A percentile compares a stretch with the other conserved stretches of the same genome.
These are phyloP conservation scores for Ustilago esculenta DNA, from an alignment of 1,284 basidiomycete species.

Conservation along the genomic window DNA sequence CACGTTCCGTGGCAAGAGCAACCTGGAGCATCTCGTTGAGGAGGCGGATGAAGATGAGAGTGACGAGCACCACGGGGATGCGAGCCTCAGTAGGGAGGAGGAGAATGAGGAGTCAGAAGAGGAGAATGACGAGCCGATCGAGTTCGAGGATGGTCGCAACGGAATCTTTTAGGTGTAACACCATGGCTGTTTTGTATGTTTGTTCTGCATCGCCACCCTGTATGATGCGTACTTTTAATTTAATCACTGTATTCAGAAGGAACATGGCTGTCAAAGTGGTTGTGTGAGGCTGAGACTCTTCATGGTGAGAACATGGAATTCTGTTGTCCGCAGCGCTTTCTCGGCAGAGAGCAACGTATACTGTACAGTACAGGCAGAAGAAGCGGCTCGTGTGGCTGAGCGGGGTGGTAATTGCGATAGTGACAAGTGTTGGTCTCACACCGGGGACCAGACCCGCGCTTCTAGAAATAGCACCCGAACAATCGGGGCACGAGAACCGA, in stretches of 20 bases:
- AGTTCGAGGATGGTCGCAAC: constrained; percentile 28
- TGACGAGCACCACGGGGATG: constrained; percentile 9
- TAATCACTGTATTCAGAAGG: too few species aligned
- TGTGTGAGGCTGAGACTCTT: too few species aligned
- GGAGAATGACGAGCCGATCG: constrained; percentile 42
- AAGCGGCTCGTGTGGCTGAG: too few species aligned
- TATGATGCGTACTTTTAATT: too few species aligned
- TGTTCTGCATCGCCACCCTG: too few species aligned
- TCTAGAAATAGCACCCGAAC: neutral
- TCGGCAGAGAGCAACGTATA: too few species aligned
- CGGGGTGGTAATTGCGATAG: too few species aligned
- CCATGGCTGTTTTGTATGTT: too few species aligned
- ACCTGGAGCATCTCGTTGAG: constrained; percentile 32
- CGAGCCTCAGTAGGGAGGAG: constrained; percentile 2
- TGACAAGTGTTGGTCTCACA: constrained; percentile 19
- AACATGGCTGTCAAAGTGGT: too few species aligned
- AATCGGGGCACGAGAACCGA: neutral
- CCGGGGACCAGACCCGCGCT: neutral
- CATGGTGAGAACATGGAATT: too few species aligned
- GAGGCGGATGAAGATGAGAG: constrained; percentile 40
- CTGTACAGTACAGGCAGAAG: too few species aligned
- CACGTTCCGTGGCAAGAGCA: constrained; percentile 37
- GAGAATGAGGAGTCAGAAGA: constrained; percentile 20
- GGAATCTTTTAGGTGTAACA: constrained; percentile 7
- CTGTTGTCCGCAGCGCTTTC: too few species aligned